Base-by-base conservation (phyloP, 2,329 filamentous ascomycete genomes). In the Helotiales sp. region DNA sequence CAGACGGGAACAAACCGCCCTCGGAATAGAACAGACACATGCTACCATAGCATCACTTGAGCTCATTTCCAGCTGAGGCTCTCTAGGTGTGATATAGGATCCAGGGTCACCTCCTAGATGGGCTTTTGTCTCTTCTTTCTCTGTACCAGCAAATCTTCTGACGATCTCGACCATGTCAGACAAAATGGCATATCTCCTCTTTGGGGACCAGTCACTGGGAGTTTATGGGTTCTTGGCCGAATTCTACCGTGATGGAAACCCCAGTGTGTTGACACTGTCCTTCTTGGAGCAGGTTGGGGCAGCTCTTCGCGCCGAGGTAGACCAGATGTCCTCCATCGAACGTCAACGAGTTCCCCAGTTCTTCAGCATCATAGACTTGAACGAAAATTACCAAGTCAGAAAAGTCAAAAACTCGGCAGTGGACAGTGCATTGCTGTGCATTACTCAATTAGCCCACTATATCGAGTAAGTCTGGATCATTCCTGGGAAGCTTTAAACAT, bases 181-280 rank as follows among this genome's bases (percentile, higher is more conserved):
- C 50, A 71, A 82, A 75, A 79, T 85, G 78, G 80, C 82, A 61
- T 86, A 84, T 77, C 84, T 90, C 77, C 85, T 91, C 69, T 91
- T 91, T 76, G 89, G 89, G 80, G 89, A 92, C 76, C 89, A 92
- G 79, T 91, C 89, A 68, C 83, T 88, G 73, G 87, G 90, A 77
- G 89, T 89, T 73, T 86, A 90, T 76, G 81, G 81, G 72, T 87
- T 90, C 71, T 80, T 92, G 68, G 85, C 87, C 60, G 81, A 84
- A 66, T 84, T 85, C 72, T 83, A 79, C 74, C 81, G 81, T 62
- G 77, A 79, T 68, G 79, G 79, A 45, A 78, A 80, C 69, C 81
- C 80, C 37, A 82, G 84, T 71, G 75, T 84, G 57, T 82, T 90
- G 28, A 83, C 90, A 58, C 84, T 82, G 73, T 86, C 85, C 55